These are phyloP conservation scores for Anthoceros angustus DNA, from an alignment of 225 moss, liverwort and hornwort species.

Conservation along the genomic window DNA sequence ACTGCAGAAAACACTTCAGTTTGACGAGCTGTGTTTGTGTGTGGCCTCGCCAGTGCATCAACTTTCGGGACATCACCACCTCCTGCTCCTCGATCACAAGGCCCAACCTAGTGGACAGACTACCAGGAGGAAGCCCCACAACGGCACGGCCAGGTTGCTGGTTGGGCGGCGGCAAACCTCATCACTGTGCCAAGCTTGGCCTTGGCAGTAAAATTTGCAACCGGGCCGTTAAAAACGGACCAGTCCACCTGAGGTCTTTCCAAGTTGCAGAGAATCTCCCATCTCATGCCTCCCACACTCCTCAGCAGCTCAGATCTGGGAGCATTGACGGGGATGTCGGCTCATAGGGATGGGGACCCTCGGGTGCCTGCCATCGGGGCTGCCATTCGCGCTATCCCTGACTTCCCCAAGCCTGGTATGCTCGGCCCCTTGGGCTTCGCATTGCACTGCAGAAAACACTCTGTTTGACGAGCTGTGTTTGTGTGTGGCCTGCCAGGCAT, in stretches of 20 bases:
- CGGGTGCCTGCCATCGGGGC: slow-evolving; percentile 34
- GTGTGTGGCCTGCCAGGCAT: slow-evolving; percentile 26
- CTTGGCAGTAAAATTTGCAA: too few species aligned
- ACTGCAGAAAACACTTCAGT: background rate
- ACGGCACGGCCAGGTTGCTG: too few species aligned
- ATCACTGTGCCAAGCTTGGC: too few species aligned
- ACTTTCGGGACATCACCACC: slow-evolving; percentile 76
- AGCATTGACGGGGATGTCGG: slow-evolving; percentile 19
- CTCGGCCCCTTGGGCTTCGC: background rate
- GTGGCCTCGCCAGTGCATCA: slow-evolving; percentile 34
- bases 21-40: background rate
- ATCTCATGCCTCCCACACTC: too few species aligned
- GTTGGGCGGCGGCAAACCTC: too few species aligned
- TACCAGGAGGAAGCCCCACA: too few species aligned
- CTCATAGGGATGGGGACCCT: slow-evolving; percentile 24
- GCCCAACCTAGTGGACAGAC: too few species aligned
- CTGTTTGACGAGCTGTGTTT: background rate
- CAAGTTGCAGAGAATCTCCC: too few species aligned
- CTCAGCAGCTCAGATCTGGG: background rate
- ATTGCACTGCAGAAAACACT: background rate
- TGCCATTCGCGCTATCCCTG: slow-evolving; percentile 73
- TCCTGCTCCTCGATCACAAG: slow-evolving; percentile 73
- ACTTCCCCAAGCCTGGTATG: slow-evolving; percentile 72
- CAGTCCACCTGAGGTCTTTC: too few species aligned
- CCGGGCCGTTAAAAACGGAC: too few species aligned